Evolutionary conservation across 768 basidiomycete genomes (phyloP).

Genomic region (Termitomyces heimii): DNA sequence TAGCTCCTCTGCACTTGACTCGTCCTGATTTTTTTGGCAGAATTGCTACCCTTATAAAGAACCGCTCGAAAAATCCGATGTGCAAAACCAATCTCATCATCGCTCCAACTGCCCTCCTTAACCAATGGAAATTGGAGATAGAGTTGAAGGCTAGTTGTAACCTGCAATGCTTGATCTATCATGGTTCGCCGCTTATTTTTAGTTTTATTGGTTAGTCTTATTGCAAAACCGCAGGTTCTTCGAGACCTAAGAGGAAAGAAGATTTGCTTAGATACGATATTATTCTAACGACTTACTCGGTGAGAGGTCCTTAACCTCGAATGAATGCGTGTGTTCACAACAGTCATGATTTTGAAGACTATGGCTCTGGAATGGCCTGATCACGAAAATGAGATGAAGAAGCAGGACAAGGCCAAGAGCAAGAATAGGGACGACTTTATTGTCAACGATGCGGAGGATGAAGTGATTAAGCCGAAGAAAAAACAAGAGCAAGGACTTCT

Average conservation of each 20-base stretch:
- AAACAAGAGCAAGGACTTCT: constrained; percentile 35
- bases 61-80: constrained; percentile 40
- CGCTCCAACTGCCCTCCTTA: constrained; percentile 58
- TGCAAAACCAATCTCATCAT: constrained; percentile 66
- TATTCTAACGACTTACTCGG: constrained; percentile 51
- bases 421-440: constrained; percentile 25
- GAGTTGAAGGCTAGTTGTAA: constrained; percentile 48
- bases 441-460: constrained; percentile 30
- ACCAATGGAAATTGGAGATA: constrained; percentile 62
- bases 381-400: constrained; percentile 39
- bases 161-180: constrained; percentile 54
- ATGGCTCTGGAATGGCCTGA: constrained; percentile 58
- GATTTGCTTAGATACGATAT: constrained; percentile 56
- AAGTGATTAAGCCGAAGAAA: constrained; percentile 21
- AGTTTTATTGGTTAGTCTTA: not conserved
- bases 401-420: constrained; percentile 25
- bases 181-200: constrained; percentile 31
- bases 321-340: not conserved
- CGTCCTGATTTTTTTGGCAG: constrained; percentile 18
- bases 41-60: constrained; percentile 56
- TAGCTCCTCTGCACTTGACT: not conserved
- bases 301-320: constrained; percentile 15
- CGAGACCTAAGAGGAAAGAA: constrained; percentile 37
- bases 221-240: constrained; percentile 25
- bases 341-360: constrained; percentile 29